These are phyloP conservation scores for Anaeramoeba flamelloides DNA, from an alignment of 78 protist species.

Conservation along the genomic window DNA sequence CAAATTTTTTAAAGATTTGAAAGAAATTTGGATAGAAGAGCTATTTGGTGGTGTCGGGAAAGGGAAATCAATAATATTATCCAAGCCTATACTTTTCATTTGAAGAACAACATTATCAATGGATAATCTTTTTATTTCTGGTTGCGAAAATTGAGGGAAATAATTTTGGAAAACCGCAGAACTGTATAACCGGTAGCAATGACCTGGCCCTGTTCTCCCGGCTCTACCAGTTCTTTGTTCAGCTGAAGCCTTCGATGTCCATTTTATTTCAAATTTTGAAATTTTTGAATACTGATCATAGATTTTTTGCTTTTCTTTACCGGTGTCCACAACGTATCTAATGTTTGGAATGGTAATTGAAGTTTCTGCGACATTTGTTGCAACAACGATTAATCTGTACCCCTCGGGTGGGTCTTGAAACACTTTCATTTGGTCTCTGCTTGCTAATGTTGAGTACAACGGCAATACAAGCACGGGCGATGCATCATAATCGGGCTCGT, in stretches of 20 bases:
- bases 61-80: constrained; percentile 54
- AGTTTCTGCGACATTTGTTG: constrained; percentile 98
- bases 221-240: constrained; percentile 38
- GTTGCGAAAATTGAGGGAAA: not conserved
- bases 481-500: not conserved
- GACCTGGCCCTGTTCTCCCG: constrained; percentile 39
- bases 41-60: constrained; percentile 25
- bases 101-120: constrained; percentile 46
- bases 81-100: constrained; percentile 69
- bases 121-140: constrained; percentile 19
- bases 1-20: not conserved
- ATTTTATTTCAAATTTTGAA: constrained; percentile 35
- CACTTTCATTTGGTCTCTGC: constrained; percentile 57
- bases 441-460: constrained; percentile 64
- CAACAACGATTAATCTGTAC: constrained; percentile 70
- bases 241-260: constrained; percentile 64
- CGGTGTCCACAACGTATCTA: constrained; percentile 55
- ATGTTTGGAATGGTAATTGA: constrained; percentile 90
- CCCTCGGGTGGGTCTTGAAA: constrained; percentile 47
- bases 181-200: constrained; percentile 35
- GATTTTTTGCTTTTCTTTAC: constrained; percentile 41
- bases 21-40: constrained; percentile 4
- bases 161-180: constrained; percentile 10
- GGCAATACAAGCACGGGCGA: constrained; percentile 63
- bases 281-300: constrained; percentile 37